Base-by-base conservation (phyloP, 1,139 yeast genomes). In the Nakaseomyces delphensis region DNA sequence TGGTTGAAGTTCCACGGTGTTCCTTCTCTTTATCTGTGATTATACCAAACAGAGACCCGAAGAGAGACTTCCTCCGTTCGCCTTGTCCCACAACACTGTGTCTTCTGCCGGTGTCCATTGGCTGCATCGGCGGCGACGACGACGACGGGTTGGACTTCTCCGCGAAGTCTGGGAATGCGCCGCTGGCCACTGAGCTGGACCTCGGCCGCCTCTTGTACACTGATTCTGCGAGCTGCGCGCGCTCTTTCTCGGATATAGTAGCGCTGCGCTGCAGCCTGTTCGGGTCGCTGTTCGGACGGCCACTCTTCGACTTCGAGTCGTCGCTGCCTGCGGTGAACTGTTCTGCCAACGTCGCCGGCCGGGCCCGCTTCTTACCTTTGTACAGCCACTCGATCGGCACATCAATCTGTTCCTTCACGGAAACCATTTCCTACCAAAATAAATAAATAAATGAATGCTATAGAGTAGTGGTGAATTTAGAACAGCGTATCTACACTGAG, bases 371-470 rank as follows among this genome's bases (percentile, higher is more conserved):
- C 42, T 50, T 54, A 13, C 58, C 59, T 43, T 50, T 56, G 47
- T 58, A 58, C 40, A 58, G 44, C 63, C 63, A 58, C 38, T 56
- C 62, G 10, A 56, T 48, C 20, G 56, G 55, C 21, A 58, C 56
- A 43, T 56, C 61, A 14, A 53, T 21, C 37, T 33, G 37, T 11
- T 20, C 27, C 37, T 33, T 33, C 16, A 8, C 19, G 11, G 30
- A 27, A 13, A 14, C 5, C 30, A 27, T 27, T 27, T n/a, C n/a
- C n/a, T n/a, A n/a, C n/a, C n/a, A n/a, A n/a, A n/a, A n/a, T n/a
- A n/a, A n/a, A n/a, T n/a, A n/a, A n/a, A n/a, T n/a, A n/a, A n/a
- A n/a, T n/a, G n/a, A n/a, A n/a, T n/a, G n/a, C n/a, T n/a, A n/a
- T n/a, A n/a, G n/a, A n/a, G n/a, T n/a, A n/a, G n/a, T n/a, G n/a